phyloP scores from a whole-genome alignment of 331 rosid species.

The Prunus yedoensis region DNA sequence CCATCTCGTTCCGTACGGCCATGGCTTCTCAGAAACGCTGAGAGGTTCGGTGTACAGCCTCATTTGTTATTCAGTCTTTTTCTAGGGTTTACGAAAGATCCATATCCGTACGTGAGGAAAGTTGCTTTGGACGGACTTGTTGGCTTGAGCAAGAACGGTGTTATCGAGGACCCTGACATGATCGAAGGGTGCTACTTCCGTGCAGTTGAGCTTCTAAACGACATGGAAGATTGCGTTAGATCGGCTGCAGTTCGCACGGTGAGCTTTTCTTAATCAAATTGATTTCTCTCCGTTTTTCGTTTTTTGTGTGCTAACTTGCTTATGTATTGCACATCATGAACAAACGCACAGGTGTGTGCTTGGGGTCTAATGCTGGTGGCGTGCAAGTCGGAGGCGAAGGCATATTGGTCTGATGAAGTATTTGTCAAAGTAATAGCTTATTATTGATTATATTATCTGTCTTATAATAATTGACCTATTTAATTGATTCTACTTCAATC shows the following conservation, averaged over 20 bases:
- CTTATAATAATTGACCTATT: no score
- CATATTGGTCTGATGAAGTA: no score
- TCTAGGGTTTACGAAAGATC: conserved; percentile 80
- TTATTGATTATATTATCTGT: no score
- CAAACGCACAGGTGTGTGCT: no score
- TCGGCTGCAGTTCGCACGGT: conserved; percentile 61
- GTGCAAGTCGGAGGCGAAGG: no score
- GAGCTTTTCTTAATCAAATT: conserved; percentile 28
- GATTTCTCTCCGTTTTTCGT: background rate
- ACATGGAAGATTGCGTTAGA: conserved; percentile 63
- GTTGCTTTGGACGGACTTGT: conserved; percentile 69
- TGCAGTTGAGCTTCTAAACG: conserved; percentile 64
- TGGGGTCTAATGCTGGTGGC: no score
- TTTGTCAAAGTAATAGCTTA: no score
- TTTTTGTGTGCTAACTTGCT: background rate
- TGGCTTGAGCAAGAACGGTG: conserved; percentile 40
- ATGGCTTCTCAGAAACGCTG: conserved; percentile 71
- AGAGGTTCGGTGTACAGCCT: conserved; percentile 41
- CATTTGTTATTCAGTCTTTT: conserved; percentile 48
- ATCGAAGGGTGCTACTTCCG: conserved; percentile 62
- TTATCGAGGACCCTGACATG: conserved; percentile 41
- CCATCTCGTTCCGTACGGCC: conserved; percentile 42
- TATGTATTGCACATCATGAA: background rate
- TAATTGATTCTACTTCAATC: no score
- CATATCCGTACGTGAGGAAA: conserved; percentile 64